Base-by-base conservation (phyloP, 106 monocot species). In the Agapanthus africanus region DNA sequence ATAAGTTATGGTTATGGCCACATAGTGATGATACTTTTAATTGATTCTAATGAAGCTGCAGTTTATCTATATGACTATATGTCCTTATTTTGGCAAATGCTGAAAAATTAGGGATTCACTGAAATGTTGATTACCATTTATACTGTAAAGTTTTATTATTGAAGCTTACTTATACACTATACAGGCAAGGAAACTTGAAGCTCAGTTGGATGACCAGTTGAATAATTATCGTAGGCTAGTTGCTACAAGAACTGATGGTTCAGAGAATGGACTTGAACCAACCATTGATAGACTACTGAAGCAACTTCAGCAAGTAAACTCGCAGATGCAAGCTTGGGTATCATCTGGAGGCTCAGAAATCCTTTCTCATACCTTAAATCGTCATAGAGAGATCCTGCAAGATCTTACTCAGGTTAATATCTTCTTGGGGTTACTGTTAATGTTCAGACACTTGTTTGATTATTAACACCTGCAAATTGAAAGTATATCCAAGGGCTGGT, bases 161-260 rank as follows among this genome's bases (percentile, higher is more conserved):
- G 39, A 65, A 39, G 4, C 37, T 68, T 69, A 28, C 26, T 76
- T 25, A 2, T 59, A 15, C 13, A 49, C 49, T n/a, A n/a, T n/a
- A n/a, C n/a, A 97, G 95, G 95, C 91, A 75, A 86, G 88, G 72
- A 89, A 86, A 68, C 84, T 97, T 66, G 91, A 97, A 81, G 78
- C 80, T 54, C 86, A 97, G 72, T 67, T 97, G 70, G 95, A 97
- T 78, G 95, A 91, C 59, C 86, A 82, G 75, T 80, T 97, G 80
- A 97, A 80, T 64, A 63, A 79, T 59, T 91, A 91, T 69, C 85
- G 95, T 25, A 82, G 83, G 73, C 65, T 87, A 40, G 82, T 87
- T 80, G 75, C 87, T 5, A 74, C 76, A 56, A 86, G 84, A 71
- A 69, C 69, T 25, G 88, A 89, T 74, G 78, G 76, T 57, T 89